A percentile compares a stretch with the other conserved stretches of the same genome.
Conservation (phyloP, 768 basidiomycete species). For the Lactarius quietus region DNA sequence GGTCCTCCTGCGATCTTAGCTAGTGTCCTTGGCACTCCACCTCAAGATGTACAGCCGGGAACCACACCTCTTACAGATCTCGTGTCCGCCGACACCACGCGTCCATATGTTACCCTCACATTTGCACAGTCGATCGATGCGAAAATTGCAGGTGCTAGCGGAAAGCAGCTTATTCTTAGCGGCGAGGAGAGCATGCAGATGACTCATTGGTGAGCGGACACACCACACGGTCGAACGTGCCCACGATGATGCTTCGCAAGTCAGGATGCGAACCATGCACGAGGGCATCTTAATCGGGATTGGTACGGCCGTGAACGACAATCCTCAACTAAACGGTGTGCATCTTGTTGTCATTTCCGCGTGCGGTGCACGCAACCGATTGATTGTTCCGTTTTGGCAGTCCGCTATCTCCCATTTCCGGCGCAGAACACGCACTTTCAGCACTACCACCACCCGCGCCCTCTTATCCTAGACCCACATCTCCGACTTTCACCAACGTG, state of each 20-base stretch:
- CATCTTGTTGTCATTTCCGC: neutral
- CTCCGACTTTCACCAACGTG: conserved; percentile 64
- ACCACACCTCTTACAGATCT: conserved; percentile 22
- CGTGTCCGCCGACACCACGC: conserved; percentile 23
- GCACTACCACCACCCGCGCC: conserved; percentile 59
- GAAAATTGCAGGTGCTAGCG: conserved; percentile 74
- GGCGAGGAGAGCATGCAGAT: conserved; percentile 85
- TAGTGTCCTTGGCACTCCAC: conserved; percentile 17
- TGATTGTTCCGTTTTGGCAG: conserved; percentile 34
- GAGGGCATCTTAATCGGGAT: conserved; percentile 91
- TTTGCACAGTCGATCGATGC: conserved; percentile 87
- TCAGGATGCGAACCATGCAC: conserved; percentile 88
- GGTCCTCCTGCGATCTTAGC: conserved; percentile 18
- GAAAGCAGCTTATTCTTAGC: conserved; percentile 77
- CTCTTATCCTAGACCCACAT: conserved; percentile 76
- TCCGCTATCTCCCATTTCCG: conserved; percentile 49
- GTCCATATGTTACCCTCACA: conserved; percentile 72
- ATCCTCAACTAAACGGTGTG: conserved; percentile 92
- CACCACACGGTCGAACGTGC: neutral
- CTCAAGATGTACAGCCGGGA: conserved; percentile 14
- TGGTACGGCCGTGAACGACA: conserved; percentile 84
- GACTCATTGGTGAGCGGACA: conserved; percentile 80
- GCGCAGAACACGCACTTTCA: conserved; percentile 27
- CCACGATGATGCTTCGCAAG: conserved; percentile 14
- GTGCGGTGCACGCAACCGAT: conserved; percentile 3